A percentile compares a stretch with the other conserved stretches of the same genome.
phyloP scores from a whole-genome alignment of 75 land plant species.

The Isoetes taiwanensis region DNA sequence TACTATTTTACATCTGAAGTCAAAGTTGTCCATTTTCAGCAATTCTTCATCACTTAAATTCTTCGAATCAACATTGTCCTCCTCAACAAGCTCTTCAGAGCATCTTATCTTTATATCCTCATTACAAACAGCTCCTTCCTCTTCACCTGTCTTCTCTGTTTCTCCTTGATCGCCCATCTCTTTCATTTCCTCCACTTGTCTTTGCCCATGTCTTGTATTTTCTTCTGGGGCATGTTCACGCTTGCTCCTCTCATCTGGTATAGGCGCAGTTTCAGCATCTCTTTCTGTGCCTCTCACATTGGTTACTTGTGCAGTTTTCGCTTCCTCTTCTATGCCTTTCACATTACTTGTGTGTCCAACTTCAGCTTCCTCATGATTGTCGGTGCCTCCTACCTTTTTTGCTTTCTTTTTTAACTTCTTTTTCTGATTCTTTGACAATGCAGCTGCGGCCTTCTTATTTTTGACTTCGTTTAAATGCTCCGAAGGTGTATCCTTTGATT shows the following conservation, averaged over 20 bases:
- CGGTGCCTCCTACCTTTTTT: too few species aligned
- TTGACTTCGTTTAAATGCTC: neutral
- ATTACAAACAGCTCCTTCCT: neutral
- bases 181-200: neutral
- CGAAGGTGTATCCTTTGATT: neutral
- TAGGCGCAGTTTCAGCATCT: neutral
- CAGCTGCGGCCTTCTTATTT: conserved; percentile 10
- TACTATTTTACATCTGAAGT: conserved; percentile 69
- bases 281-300: conserved; percentile 5
- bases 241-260: neutral
- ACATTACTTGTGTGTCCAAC: neutral
- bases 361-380: too few species aligned
- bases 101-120: neutral
- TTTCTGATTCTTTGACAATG: conserved; percentile 4
- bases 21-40: conserved; percentile 19
- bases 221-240: neutral
- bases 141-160: neutral
- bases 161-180: neutral
- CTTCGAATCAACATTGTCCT: neutral
- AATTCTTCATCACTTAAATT: neutral
- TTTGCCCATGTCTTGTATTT: neutral
- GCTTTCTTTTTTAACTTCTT: conserved; percentile 4
- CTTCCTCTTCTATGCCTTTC: conserved; percentile 16
- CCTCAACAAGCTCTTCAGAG: neutral
- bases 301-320: conserved; percentile 12